Base-by-base conservation (phyloP, 495 filamentous ascomycete species). In the Aspergillus sclerotioniger region DNA sequence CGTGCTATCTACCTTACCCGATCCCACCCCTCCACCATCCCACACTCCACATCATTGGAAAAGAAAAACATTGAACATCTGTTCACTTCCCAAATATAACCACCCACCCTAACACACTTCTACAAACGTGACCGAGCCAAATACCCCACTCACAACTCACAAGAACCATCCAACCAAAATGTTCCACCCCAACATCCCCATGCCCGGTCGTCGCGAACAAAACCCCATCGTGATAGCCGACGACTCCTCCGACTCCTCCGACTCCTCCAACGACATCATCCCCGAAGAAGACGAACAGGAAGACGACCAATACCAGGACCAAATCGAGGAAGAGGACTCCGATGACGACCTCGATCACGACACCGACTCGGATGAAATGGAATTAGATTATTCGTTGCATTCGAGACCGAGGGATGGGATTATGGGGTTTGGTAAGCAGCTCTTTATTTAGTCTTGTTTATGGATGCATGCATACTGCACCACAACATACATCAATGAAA, bases 211-310 rank as follows among this genome's bases (percentile, higher is more conserved):
- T 46, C 56, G 28, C 45, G 39, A 58, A 47, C 51, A 52, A 54
- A 43, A 57, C 50, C 53, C 59, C 5, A 61, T 56, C 48, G 28
- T 57, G 16, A 53, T 56, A 17, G 62, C 60, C 58, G 60, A 52
- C n/a, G 58, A 70, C 54, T 47, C 54, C n/a, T n/a, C n/a, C n/a
- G n/a, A n/a, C n/a, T n/a, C n/a, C n/a, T n/a, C n/a, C n/a, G n/a
- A n/a, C n/a, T n/a, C n/a, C n/a, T n/a, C n/a, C n/a, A 60, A 59
- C 35, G 62, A 60, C 20, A 66, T 66, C 45, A 51, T 9, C 35
- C 19, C 31, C 44, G 46, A 39, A 15, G 21, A 41, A 51, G 47
- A 16, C n/a, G 19, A 37, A 8, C 3, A 37, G 9, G 33, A 37
- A 37, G 33, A 37, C 6, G 32, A 33, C 6, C 6, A 37, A 8